Evolutionary conservation across 495 filamentous ascomycete genomes (phyloP), one percentile per base, ranked within the genome.

Genomic region (Pyronema omphalodes): DNA sequence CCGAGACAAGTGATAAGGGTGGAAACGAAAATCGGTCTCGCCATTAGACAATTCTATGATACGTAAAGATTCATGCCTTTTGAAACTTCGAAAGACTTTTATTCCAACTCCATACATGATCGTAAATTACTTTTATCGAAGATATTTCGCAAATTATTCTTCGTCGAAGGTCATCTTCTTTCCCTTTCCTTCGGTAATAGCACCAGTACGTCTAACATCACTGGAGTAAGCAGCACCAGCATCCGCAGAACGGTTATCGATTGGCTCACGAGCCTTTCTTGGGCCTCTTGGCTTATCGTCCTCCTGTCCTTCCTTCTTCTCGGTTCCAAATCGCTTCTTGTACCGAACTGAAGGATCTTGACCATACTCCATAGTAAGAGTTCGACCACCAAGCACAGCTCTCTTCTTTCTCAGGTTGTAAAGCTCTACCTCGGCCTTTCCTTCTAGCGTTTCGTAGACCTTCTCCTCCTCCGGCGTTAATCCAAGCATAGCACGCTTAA

Each of bases 251-350:
- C 73, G 67, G 15, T 56, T 52, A 37, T 68, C 66, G 15, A 63
- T 65, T 29, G 64, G 68, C 14, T 58, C 57, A 9, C 40, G 59
- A 44, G 35, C 55, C 59, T 41, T 46, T 44, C n/a, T 35, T 23
- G 29, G 35, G n/a, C 18, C 36, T 15, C 23, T 41, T 11, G 14
- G 33, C 17, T 52, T 60, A 39, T 56, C 52, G 1, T 18, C 68
- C 4, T 66, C 55, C 18, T 50, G 52, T 53, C 68, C 58, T 0
- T 58, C 65, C 51, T 68, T 68, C 23, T 60, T 64, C 12, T 66
- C 66, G 67, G 85, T 87, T 45, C 86, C 84, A 67, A 83, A 96
- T 8, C 91, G 79, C 71, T 95, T 96, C 70, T 86, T 84, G 67
- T 99, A 96, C 43, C 91, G 71, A 23, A 78, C 76, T 52, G 80